phyloP scores from a whole-genome alignment of 2,329 filamentous ascomycete genomes.

The Apiospora rasikravindrae region DNA sequence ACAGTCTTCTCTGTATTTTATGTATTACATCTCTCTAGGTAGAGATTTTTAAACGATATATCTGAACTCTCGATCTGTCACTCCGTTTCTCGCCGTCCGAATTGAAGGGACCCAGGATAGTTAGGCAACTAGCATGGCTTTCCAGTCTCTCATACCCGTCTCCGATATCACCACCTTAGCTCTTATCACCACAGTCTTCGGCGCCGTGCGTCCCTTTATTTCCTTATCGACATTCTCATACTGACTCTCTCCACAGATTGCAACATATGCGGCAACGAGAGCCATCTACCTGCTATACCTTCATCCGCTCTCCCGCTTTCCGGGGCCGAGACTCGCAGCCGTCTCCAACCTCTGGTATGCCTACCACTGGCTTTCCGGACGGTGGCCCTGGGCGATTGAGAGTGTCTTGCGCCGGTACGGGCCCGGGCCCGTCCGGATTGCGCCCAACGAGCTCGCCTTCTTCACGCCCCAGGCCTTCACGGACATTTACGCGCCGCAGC shows the following conservation, averaged over 20 bases:
- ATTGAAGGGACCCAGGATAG: not conserved
- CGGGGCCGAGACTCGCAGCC: conserved; percentile 26
- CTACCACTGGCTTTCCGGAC: conserved; percentile 25
- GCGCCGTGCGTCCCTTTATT: not conserved
- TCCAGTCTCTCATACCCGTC: not conserved
- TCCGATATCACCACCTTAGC: not conserved
- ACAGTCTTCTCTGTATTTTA: not conserved
- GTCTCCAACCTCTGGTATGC: conserved; percentile 29
- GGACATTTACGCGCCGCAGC: conserved; percentile 29
- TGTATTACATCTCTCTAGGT: not conserved
- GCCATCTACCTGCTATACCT: conserved; percentile 23
- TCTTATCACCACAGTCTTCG: not conserved
- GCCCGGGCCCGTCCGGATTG: conserved; percentile 27
- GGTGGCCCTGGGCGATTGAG: conserved; percentile 27
- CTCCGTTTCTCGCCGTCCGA: too few species aligned
- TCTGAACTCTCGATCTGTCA: not conserved
- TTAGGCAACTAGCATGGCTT: not conserved
- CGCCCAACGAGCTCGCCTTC: conserved; percentile 30
- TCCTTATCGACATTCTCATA: too few species aligned
- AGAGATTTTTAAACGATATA: not conserved
- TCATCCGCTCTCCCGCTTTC: conserved; percentile 22
- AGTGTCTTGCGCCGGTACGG: conserved; percentile 27
- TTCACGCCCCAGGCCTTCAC: conserved; percentile 23
- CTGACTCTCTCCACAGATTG: not conserved
- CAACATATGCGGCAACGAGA: not conserved